A percentile compares a stretch with the other conserved stretches of the same genome.
Evolutionary conservation across 345 rosid genomes (phyloP).

Genomic region (Camelina neglecta): DNA sequence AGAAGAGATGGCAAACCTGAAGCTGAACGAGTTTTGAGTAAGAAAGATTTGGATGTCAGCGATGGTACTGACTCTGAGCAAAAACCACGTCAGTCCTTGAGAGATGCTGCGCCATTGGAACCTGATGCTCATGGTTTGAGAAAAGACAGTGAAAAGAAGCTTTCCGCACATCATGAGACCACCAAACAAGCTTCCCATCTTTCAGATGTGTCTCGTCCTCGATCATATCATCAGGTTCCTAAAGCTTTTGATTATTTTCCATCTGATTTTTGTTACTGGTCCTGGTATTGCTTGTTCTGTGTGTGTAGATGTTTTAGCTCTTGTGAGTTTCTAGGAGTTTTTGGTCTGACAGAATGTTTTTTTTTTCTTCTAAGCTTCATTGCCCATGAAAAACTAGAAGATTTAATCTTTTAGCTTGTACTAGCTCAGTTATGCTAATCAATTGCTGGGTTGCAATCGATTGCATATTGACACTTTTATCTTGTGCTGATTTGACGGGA

Average conservation of each 20-base stretch:
- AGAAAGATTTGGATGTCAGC: slow-evolving; percentile 45
- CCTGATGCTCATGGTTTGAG: slow-evolving; percentile 43
- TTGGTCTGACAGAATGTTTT: background rate
- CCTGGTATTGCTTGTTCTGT: background rate
- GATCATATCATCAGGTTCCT: slow-evolving; percentile 72
- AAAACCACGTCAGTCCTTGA: slow-evolving; percentile 53
- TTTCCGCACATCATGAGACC: slow-evolving; percentile 46
- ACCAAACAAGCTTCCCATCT: slow-evolving; percentile 51
- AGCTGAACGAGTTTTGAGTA: slow-evolving; percentile 49
- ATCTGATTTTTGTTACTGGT: background rate
- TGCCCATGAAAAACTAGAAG: slow-evolving; percentile 3
- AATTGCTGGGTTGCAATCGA: background rate
- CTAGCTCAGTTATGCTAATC: background rate
- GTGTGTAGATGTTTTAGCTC: slow-evolving; percentile 2
- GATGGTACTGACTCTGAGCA: slow-evolving; percentile 50
- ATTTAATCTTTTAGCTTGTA: background rate
- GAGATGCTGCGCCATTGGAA: slow-evolving; percentile 67
- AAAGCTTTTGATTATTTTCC: slow-evolving; percentile 6
- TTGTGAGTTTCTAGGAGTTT: background rate
- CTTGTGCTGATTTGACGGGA: slow-evolving; percentile 1
- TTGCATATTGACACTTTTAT: background rate
- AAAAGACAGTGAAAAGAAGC: slow-evolving; percentile 59
- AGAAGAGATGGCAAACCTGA: slow-evolving; percentile 76
- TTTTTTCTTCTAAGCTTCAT: background rate
- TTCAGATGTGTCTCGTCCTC: slow-evolving; percentile 57